Evolutionary conservation across 2,329 filamentous ascomycete species (phyloP), one percentile per base, ranked within the genome.

Genomic region (Talaromyces marneffei): DNA sequence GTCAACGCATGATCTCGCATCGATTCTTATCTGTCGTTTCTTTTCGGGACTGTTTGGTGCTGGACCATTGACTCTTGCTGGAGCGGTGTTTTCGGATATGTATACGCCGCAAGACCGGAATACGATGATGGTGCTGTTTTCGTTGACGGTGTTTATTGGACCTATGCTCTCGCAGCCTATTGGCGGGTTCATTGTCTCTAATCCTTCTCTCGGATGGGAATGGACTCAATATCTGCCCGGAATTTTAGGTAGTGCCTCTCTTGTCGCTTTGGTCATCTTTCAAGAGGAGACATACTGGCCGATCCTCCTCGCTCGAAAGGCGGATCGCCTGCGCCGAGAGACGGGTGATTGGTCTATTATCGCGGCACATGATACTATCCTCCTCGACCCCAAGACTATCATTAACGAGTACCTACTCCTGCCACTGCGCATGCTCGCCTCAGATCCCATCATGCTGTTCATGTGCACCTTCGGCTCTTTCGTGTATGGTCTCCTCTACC

Each of bases 31-130:
- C 2, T 88, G 88, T 65, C 83, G 86, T 2, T 83, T 88, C 66
- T 66, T 88, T 4, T 80, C 82, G 14, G 88, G 87, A 18, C 72
- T 83, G 16, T 86, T 86, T 53, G 87, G 87, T 42, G 83, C 82
- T 4, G 81, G 81, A 20, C 83, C 86, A 0, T 72, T 90, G 18
- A 87, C 86, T 0, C 86, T 87, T 64, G 87, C 87, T 6, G 85
- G 85, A 31, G 87, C 87, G n/a, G 83, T 84, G 1, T 86, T 91
- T 48, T 83, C 85, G 31, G 88, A 91, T 71, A 79, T 90, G 73
- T 81, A 88, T 52, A 69, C 71, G 0, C 81, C 82, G 58, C 82
- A 86, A 67, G 78, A 83, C 63, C 79, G 86, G 57, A 85, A 83
- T 23, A 73, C 75, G 3, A 84, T 83, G 54, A 86, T 88, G 83